Evolutionary conservation across 768 basidiomycete genomes (phyloP), one percentile per base, ranked within the genome.

Genomic region (Boletus coccyginus): DNA sequence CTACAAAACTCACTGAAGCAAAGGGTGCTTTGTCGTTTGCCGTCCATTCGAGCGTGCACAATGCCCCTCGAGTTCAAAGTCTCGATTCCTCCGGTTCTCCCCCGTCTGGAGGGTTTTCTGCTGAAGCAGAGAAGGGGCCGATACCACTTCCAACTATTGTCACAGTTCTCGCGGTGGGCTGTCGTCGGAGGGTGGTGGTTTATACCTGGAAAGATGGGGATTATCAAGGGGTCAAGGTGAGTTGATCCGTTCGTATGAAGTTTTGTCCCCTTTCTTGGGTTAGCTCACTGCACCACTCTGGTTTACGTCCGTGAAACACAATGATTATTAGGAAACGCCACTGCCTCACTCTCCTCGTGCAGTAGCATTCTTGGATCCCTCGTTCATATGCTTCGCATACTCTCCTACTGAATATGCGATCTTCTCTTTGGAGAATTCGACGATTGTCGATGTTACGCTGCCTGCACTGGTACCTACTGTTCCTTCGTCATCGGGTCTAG

Each of bases 321-420:
- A 49, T 47, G 54, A 19, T n/a, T 45, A 21, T 21, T 35, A 95
- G 90, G 96, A 98, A 81, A 75, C 85, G 4, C 64, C 77, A 0
- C 77, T 98, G 5, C 90, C 95, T 13, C 96, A 98, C 68, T 94
- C 94, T 10, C 87, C 97, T n/a, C 83, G 97, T 40, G 78, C 81
- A 0, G 86, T 97, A 48, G 77, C 86, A 3, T 95, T 98, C 68
- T 71, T 92, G 48, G 76, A 84, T 57, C 64, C 80, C 7, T 78
- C 84, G 27, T 77, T 76, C 2, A 77, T 82, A 10, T 88, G 88
- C 61, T 84, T 94, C 59, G 91, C 88, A 0, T 94, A 94, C 69
- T 83, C 90, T n/a, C 78, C 83, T 0, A 83, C 88, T 0, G 71
- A 73, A 33, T 78, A 82, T 58, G 88, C 86, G 1, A 72, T 94